Evolutionary conservation across 352 stramenopile genomes (phyloP), one percentile per base, ranked within the genome.

Genomic region (Phytopythium oedochilum): DNA sequence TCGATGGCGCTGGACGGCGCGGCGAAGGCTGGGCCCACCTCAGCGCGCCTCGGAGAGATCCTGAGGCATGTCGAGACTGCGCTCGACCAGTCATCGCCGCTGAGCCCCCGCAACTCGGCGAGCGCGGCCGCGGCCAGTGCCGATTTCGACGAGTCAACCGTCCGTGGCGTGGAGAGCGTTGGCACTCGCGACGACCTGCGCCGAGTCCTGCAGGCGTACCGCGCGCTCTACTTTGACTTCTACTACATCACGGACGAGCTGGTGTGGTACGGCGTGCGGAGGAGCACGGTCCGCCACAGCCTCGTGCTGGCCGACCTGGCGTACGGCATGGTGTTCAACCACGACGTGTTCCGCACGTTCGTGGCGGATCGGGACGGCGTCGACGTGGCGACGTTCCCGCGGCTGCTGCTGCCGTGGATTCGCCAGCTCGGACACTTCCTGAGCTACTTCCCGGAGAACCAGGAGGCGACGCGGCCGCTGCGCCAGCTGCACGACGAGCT

Each of bases 201-300:
- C 28, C 77, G 86, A 39, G 46, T 92, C 22, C 64, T 92, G 54
- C 82, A 89, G 29, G 86, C 75, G 25, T 95, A 92, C 64, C 85
- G 83, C 3, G 80, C 81, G 46, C 57, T 95, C 38, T 95, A 93
- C 64, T 95, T 95, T 47, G 85, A 95, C 57, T 95, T 95, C 46
- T 95, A 92, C 71, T 95, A 95, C 76, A 93, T 95, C 66, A 95
- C 83, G 14, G 85, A 95, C 64, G 85, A 95, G 57, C 64, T 95
- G 32, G 80, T 93, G 38, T 95, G 83, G 85, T 91, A 93, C 55
- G 85, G 83, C 17, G 83, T 95, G 47, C 85, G 85, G 9, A 77
- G 85, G 35, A 93, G 90, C 68, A 80, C 83, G 6, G 80, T 89
- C 29, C 81, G 85, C 9, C 84, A 92, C 55, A 92, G 79, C 28